Evolutionary conservation across 352 stramenopile species (phyloP).

Genomic region (Albugo laibachii): DNA sequence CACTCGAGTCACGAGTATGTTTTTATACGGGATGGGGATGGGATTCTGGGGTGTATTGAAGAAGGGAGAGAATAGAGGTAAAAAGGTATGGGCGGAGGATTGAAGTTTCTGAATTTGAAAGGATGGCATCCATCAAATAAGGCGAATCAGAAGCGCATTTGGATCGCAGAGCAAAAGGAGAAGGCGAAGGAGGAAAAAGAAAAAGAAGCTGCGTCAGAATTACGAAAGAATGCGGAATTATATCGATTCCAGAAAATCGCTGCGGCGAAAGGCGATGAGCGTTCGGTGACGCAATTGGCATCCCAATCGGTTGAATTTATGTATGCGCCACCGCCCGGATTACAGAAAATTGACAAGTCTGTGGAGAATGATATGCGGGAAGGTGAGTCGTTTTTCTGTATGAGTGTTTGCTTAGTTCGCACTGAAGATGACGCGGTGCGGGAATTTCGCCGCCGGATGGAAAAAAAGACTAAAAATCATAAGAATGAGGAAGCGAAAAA

Average conservation of each 20-base stretch:
- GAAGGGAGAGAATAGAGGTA: too few relatives aligned
- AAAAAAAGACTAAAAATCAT: constrained; percentile 9
- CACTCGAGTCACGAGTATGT: too few relatives aligned
- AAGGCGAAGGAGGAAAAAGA: constrained; percentile 24
- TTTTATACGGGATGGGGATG: too few relatives aligned
- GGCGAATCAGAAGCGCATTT: constrained; percentile 70
- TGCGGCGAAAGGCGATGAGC: constrained; percentile 25
- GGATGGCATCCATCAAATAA: constrained; percentile 57
- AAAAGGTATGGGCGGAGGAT: neutral
- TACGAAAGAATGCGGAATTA: constrained; percentile 33
- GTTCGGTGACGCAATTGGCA: constrained; percentile 18
- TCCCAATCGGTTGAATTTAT: constrained; percentile 51
- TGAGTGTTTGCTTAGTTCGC: neutral
- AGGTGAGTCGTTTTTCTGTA: constrained; percentile 3
- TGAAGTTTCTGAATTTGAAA: constrained; percentile 73
- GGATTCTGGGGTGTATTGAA: too few relatives aligned
- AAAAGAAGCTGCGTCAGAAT: constrained; percentile 36
- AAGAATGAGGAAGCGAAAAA: constrained; percentile 7
- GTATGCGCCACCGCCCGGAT: constrained; percentile 44
- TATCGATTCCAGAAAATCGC: constrained; percentile 37
- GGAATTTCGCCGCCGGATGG: constrained; percentile 39
- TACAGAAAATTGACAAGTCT: constrained; percentile 22
- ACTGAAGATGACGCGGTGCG: constrained; percentile 29
- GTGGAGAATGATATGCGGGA: constrained; percentile 11
- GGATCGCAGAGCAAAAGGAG: constrained; percentile 60